Evolutionary conservation across 495 filamentous ascomycete species (phyloP).

Genomic region (Aspergillus homomorphus): DNA sequence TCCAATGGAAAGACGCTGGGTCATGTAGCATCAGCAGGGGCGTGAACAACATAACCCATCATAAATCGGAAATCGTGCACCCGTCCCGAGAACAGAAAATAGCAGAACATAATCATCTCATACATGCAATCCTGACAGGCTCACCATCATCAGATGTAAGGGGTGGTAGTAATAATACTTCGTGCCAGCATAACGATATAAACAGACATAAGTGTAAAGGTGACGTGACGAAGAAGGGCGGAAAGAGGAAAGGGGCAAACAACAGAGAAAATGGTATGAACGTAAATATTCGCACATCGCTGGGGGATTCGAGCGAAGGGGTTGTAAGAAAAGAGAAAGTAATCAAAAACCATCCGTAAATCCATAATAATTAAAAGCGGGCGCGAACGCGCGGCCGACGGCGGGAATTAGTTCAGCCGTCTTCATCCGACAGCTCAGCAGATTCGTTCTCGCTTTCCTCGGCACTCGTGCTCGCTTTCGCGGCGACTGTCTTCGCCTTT

Average conservation of each 20-base stretch:
- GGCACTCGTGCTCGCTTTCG: conserved; percentile 37
- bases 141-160: conserved; percentile 19
- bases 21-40: conserved; percentile 16
- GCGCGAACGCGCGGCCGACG: conserved; percentile 22
- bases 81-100: conserved; percentile 17
- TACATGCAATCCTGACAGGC: conserved; percentile 28
- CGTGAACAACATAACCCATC: conserved; percentile 16
- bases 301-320: conserved; percentile 34
- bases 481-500: conserved; percentile 41
- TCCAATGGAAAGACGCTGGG: conserved; percentile 3
- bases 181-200: conserved; percentile 42
- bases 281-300: conserved; percentile 29
- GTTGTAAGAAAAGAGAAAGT: conserved; percentile 10
- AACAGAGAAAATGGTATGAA: conserved; percentile 12
- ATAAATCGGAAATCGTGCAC: conserved; percentile 15
- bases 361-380: conserved; percentile 31
- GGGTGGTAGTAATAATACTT: conserved; percentile 24
- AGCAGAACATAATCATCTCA: conserved; percentile 28
- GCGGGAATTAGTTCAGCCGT: conserved; percentile 35
- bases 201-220: conserved; percentile 30
- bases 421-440: conserved; percentile 47
- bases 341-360: conserved; percentile 24
- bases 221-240: conserved; percentile 8
- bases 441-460: conserved; percentile 52
- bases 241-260: conserved; percentile 15